Conservation (phyloP, 441 rosid genomes). For the Croton setiger region DNA sequence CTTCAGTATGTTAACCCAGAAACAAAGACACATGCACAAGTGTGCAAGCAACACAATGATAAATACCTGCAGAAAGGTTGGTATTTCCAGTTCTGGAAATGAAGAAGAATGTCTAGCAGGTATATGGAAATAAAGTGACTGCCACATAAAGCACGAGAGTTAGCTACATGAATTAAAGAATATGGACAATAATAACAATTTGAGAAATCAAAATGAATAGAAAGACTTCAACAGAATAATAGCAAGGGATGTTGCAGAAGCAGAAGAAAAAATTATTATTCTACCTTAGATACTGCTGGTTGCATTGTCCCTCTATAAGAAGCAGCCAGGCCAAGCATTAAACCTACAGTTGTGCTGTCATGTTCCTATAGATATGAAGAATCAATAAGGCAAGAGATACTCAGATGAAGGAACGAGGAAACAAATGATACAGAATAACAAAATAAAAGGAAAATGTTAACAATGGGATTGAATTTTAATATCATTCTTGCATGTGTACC, state of each 20-base stretch:
- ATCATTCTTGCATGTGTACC: background rate
- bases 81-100: slow-evolving; percentile 88
- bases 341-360: slow-evolving; percentile 90
- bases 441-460: background rate
- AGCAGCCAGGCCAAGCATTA: slow-evolving; percentile 98
- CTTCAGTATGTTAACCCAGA: background rate
- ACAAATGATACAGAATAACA: background rate
- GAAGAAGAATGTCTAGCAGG: slow-evolving; percentile 86
- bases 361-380: slow-evolving; percentile 57
- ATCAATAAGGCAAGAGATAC: slow-evolving; percentile 12
- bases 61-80: slow-evolving; percentile 86
- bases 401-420: slow-evolving; percentile 12
- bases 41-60: background rate
- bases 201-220: background rate
- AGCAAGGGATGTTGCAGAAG: background rate
- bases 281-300: slow-evolving; percentile 88
- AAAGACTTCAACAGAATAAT: slow-evolving; percentile 1
- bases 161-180: slow-evolving; percentile 15
- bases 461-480: background rate
- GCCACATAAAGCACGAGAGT: slow-evolving; percentile 29
- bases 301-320: slow-evolving; percentile 96
- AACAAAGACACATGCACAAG: background rate
- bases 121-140: slow-evolving; percentile 86
- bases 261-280: background rate
- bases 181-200: background rate